A percentile compares a stretch with the other conserved stretches of the same genome.
These are phyloP conservation scores for Pseudogymnoascus sp. DNA, from an alignment of 2,329 filamentous ascomycete genomes.

Conservation along the genomic window DNA sequence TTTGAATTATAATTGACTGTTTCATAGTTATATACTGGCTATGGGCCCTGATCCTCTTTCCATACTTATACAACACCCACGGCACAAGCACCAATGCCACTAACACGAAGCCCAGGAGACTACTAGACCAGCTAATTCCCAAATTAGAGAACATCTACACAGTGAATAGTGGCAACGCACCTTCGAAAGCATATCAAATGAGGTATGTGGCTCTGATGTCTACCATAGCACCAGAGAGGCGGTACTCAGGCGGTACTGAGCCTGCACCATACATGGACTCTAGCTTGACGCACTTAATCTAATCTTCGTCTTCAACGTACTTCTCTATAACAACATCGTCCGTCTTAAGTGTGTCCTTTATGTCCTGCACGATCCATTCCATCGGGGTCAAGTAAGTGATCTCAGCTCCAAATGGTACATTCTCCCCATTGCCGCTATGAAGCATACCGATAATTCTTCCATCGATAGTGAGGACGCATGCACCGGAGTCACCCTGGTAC, in stretches of 20 bases:
- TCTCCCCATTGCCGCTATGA: neutral
- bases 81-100: constrained; percentile 32
- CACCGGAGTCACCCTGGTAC: neutral
- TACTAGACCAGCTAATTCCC: constrained; percentile 32
- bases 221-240: constrained; percentile 50
- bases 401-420: neutral
- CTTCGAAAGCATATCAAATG: constrained; percentile 8
- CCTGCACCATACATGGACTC: constrained; percentile 4
- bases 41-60: constrained; percentile 24
- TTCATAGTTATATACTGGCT: constrained; percentile 10
- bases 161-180: constrained; percentile 10
- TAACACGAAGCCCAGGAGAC: constrained; percentile 33
- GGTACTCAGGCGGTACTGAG: constrained; percentile 42
- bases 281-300: neutral
- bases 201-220: constrained; percentile 27
- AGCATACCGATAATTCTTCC: neutral
- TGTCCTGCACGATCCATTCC: neutral
- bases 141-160: constrained; percentile 27
- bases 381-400: neutral
- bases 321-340: neutral
- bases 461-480: neutral
- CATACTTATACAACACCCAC: constrained; percentile 33
- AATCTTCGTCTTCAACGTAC: neutral
- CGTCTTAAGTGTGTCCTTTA: neutral
- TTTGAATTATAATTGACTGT: neutral